Conservation (phyloP, 495 filamentous ascomycete species). For the Pyrenula aspistea region DNA sequence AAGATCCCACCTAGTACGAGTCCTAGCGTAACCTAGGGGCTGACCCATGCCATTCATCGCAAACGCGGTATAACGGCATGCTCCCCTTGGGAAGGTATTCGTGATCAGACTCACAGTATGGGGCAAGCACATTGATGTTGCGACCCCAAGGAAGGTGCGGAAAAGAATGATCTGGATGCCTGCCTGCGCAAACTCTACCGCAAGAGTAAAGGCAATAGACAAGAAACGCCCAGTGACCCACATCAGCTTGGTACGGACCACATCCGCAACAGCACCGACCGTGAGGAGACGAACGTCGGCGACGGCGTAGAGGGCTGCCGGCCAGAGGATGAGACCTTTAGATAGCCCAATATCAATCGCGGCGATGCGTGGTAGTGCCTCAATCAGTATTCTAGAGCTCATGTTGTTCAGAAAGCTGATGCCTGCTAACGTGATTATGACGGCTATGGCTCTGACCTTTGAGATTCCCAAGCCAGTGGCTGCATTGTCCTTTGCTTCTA, state of each 20-base stretch:
- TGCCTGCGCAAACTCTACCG: constrained; percentile 22
- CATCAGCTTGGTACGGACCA: constrained; percentile 23
- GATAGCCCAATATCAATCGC: constrained; percentile 15
- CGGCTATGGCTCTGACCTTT: not conserved
- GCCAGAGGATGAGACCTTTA: constrained; percentile 18
- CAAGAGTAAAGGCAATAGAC: constrained; percentile 23
- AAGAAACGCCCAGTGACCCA: constrained; percentile 26
- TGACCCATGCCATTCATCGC: constrained; percentile 27
- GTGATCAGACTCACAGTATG: constrained; percentile 27
- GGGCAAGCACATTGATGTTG: constrained; percentile 26
- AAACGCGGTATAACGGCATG: constrained; percentile 32
- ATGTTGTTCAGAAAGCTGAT: constrained; percentile 11
- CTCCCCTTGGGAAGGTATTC: constrained; percentile 18
- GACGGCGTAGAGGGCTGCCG: constrained; percentile 21
- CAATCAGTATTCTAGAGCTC: constrained; percentile 13
- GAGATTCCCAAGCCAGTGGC: not conserved
- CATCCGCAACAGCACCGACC: constrained; percentile 32
- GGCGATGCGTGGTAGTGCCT: constrained; percentile 19
- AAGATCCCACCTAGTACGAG: constrained; percentile 37
- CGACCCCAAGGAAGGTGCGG: constrained; percentile 28
- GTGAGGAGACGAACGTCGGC: constrained; percentile 27
- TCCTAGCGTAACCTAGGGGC: constrained; percentile 36
- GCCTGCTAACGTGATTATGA: constrained; percentile 5
- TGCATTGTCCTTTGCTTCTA: not conserved
- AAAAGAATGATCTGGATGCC: constrained; percentile 32